Percentiles rank a stretch among this genome's conserved stretches.
Evolutionary conservation across 2,329 filamentous ascomycete species (phyloP).

Genomic region (Botrytis porri): DNA sequence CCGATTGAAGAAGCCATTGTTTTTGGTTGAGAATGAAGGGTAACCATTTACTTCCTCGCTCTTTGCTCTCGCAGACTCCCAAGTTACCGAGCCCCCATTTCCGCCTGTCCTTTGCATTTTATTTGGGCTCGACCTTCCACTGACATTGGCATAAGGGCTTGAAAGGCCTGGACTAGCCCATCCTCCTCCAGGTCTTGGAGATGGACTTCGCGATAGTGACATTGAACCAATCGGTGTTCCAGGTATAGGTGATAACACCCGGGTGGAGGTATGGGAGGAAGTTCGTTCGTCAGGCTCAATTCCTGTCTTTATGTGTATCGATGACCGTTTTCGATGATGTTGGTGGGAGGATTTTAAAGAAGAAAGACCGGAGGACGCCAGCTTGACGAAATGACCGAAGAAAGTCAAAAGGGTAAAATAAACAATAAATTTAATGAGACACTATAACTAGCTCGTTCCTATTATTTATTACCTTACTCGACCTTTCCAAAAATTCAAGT

Average conservation of each 20-base stretch:
- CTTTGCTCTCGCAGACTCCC: constrained; percentile 79
- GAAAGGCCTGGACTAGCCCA: constrained; percentile 83
- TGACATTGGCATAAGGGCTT: constrained; percentile 55
- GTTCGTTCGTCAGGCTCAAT: constrained; percentile 18
- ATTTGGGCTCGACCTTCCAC: constrained; percentile 65
- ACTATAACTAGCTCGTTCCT: background rate
- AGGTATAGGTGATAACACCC: constrained; percentile 36
- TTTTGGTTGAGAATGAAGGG: constrained; percentile 75
- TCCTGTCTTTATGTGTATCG: constrained; percentile 22
- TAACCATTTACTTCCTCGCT: constrained; percentile 72
- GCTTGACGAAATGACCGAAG: constrained; percentile 7
- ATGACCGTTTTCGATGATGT: constrained; percentile 21
- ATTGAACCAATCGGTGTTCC: constrained; percentile 60
- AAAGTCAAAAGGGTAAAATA: background rate
- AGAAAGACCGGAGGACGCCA: constrained; percentile 20
- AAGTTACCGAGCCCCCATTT: constrained; percentile 63
- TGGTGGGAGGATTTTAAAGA: constrained; percentile 13
- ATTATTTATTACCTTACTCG: background rate
- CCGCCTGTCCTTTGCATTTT: constrained; percentile 45
- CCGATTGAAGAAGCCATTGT: constrained; percentile 82
- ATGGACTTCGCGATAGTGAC: constrained; percentile 85
- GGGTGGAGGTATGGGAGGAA: constrained; percentile 19
- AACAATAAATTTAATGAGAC: background rate
- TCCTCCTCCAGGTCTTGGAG: constrained; percentile 77
- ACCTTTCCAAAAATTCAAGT: background rate